phyloP scores from a whole-genome alignment of 2,329 filamentous ascomycete species.

The Scytalidium sp. region DNA sequence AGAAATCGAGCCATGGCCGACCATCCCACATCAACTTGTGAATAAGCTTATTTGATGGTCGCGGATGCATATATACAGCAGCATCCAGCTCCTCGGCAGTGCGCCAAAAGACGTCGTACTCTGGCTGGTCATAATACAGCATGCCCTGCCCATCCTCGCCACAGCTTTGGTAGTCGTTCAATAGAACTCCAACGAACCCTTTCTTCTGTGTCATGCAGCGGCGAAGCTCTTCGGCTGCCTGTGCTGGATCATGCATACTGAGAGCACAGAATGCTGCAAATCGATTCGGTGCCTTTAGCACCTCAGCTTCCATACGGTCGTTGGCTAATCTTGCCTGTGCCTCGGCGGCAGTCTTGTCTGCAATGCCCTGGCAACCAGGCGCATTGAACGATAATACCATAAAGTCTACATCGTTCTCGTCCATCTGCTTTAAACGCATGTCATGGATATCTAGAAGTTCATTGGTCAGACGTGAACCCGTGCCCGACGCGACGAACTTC shows the following conservation, averaged over 20 bases:
- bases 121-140: constrained; percentile 60
- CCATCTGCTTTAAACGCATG: neutral
- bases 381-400: constrained; percentile 47
- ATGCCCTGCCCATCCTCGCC: constrained; percentile 56
- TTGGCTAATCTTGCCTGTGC: constrained; percentile 36
- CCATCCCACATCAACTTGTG: constrained; percentile 56
- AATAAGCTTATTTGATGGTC: constrained; percentile 52
- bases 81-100: constrained; percentile 56
- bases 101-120: constrained; percentile 61
- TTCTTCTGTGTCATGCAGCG: constrained; percentile 49
- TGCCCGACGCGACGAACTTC: constrained; percentile 1
- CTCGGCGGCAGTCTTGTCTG: constrained; percentile 38
- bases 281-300: constrained; percentile 27
- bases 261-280: constrained; percentile 45
- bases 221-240: constrained; percentile 46
- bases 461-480: neutral
- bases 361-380: constrained; percentile 43
- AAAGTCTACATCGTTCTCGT: constrained; percentile 43
- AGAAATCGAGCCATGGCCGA: constrained; percentile 56
- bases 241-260: constrained; percentile 49
- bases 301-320: constrained; percentile 15
- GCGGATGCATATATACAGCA: constrained; percentile 59
- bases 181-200: constrained; percentile 58
- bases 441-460: constrained; percentile 1
- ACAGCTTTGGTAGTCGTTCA: constrained; percentile 60